Conservation (phyloP, 2,329 filamentous ascomycete species). For the Fusarium humuli region DNA sequence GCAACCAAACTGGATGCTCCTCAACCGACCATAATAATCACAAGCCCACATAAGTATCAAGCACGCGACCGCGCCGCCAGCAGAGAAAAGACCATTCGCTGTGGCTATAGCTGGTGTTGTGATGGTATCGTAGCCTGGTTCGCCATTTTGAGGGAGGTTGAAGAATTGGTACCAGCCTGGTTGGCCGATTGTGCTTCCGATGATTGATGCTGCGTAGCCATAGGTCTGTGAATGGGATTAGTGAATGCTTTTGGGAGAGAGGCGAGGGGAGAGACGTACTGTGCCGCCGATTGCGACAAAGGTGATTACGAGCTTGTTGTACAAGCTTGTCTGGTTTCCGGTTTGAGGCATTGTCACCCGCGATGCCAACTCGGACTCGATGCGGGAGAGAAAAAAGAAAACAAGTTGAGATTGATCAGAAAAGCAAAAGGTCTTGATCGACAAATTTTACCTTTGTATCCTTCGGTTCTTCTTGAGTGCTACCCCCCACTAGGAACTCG, state of each 20-base stretch:
- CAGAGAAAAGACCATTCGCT: conserved; percentile 61
- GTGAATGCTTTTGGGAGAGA: neutral
- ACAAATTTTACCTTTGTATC: neutral
- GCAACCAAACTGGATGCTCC: conserved; percentile 60
- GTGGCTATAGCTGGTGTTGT: conserved; percentile 62
- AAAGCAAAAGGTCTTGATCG: neutral
- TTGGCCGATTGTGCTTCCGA: conserved; percentile 64
- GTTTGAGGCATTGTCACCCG: conserved; percentile 18
- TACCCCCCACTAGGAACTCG: neutral
- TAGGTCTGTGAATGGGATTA: conserved; percentile 55
- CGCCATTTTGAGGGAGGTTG: conserved; percentile 56
- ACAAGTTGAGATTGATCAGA: too few relatives aligned
- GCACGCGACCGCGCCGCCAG: conserved; percentile 60
- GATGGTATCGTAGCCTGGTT: conserved; percentile 58
- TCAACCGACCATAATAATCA: conserved; percentile 56
- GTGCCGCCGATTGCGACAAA: conserved; percentile 51
- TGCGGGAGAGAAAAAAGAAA: neutral
- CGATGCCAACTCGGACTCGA: neutral
- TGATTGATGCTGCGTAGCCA: conserved; percentile 63
- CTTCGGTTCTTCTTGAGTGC: neutral
- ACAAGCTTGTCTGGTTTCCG: conserved; percentile 45
- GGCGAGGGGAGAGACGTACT: conserved; percentile 46
- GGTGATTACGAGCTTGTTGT: conserved; percentile 52
- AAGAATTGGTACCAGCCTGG: conserved; percentile 65
- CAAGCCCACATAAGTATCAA: conserved; percentile 63